These are phyloP conservation scores for Royoungia palumana DNA, from an alignment of 768 basidiomycete species.

Conservation along the genomic window DNA sequence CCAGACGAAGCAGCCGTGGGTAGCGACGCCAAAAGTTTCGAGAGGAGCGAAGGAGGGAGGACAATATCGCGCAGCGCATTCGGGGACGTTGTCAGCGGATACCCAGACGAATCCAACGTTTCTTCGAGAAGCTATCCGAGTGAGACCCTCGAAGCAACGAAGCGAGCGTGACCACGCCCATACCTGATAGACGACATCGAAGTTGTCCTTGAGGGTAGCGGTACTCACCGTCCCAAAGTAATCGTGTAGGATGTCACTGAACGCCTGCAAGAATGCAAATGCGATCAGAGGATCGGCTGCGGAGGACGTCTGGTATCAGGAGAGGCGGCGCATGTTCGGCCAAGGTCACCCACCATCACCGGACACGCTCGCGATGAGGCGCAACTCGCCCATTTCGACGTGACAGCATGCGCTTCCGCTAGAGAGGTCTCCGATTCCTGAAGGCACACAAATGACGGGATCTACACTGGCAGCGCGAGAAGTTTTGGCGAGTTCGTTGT, in stretches of 20 bases:
- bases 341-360: conserved; percentile 60
- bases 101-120: conserved; percentile 89
- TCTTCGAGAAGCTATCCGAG: conserved; percentile 79
- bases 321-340: neutral
- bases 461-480: conserved; percentile 56
- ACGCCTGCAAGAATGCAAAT: conserved; percentile 84
- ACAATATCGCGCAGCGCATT: conserved; percentile 93
- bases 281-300: conserved; percentile 87
- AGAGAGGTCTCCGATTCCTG: conserved; percentile 41
- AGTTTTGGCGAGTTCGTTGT: conserved; percentile 63
- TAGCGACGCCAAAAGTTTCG: conserved; percentile 54
- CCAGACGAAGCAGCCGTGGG: conserved; percentile 25
- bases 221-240: conserved; percentile 87
- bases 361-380: conserved; percentile 76
- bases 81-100: conserved; percentile 86
- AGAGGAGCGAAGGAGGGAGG: conserved; percentile 82
- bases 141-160: neutral
- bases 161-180: conserved; percentile 9
- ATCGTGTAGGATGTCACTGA: conserved; percentile 77
- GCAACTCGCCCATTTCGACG: conserved; percentile 69
- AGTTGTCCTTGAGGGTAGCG: conserved; percentile 80
- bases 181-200: conserved; percentile 94
- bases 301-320: neutral
- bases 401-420: conserved; percentile 76
- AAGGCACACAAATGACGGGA: conserved; percentile 66